These are phyloP conservation scores for Botryococcus braunii DNA, from an alignment of 163 green algal genomes.

Conservation along the genomic window DNA sequence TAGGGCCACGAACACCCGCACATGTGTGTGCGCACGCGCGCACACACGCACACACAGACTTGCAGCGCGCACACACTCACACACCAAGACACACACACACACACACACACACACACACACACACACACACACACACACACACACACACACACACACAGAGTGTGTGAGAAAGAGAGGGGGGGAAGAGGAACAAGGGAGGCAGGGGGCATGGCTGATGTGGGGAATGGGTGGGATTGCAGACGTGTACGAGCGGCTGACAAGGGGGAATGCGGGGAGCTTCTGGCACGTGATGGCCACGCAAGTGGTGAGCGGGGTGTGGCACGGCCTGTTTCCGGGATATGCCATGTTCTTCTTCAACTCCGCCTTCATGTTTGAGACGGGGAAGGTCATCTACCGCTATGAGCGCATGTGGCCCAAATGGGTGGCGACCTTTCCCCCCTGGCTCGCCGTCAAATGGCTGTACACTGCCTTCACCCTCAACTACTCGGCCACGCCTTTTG, in stretches of 20 bases:
- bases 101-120: too few relatives aligned
- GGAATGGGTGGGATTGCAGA: conserved; percentile 29
- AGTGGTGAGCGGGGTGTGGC: conserved; percentile 62
- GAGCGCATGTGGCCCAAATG: conserved; percentile 8
- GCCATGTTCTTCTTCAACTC: conserved; percentile 51
- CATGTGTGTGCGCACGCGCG: too few relatives aligned
- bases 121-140: too few relatives aligned
- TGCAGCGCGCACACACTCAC: too few relatives aligned
- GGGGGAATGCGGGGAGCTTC: conserved; percentile 38
- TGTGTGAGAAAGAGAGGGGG: too few relatives aligned
- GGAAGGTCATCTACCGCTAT: conserved; percentile 25
- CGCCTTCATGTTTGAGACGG: conserved; percentile 38
- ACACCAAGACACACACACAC: too few relatives aligned
- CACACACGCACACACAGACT: too few relatives aligned
- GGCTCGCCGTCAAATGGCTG: conserved; percentile 27
- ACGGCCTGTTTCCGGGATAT: conserved; percentile 72
- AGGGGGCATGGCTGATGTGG: background rate
- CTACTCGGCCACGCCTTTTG: conserved; percentile 39
- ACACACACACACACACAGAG: too few relatives aligned
- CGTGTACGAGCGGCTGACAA: conserved; percentile 69
- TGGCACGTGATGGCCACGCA: conserved; percentile 57
- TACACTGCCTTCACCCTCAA: conserved; percentile 37
- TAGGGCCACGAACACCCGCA: too few relatives aligned
- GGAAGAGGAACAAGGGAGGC: too few relatives aligned
- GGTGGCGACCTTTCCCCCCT: conserved; percentile 14